Evolutionary conservation across 2,329 filamentous ascomycete species (phyloP).

Genomic region (Ilyonectria sp.): DNA sequence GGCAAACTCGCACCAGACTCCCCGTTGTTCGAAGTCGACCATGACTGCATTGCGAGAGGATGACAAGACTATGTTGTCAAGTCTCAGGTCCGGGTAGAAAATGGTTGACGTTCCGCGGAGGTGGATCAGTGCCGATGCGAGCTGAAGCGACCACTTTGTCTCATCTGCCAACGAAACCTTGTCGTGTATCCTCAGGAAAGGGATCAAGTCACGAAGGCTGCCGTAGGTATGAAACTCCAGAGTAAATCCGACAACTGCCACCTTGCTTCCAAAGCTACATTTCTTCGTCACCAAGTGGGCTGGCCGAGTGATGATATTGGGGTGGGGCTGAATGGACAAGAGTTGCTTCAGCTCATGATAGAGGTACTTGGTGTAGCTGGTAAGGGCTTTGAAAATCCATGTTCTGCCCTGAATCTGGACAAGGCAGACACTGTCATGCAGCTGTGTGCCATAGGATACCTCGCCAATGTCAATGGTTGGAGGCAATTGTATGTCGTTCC

Average conservation of each 20-base stretch:
- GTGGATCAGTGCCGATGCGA: constrained; percentile 67
- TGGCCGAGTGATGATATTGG: constrained; percentile 67
- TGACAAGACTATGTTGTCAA: constrained; percentile 72
- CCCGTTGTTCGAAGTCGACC: constrained; percentile 75
- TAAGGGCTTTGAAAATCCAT: constrained; percentile 72
- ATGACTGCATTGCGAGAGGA: constrained; percentile 64
- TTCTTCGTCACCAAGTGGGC: constrained; percentile 69
- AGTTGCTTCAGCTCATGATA: constrained; percentile 74
- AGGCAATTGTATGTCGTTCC: constrained; percentile 58
- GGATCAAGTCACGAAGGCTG: constrained; percentile 69
- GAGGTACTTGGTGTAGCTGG: constrained; percentile 71
- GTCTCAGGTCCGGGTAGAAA: constrained; percentile 72
- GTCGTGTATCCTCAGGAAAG: constrained; percentile 64
- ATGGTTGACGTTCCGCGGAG: constrained; percentile 60
- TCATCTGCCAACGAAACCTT: constrained; percentile 61
- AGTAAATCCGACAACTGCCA: constrained; percentile 70
- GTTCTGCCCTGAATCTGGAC: constrained; percentile 60
- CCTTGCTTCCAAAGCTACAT: constrained; percentile 70
- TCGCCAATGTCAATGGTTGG: constrained; percentile 64
- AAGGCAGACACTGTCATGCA: constrained; percentile 73
- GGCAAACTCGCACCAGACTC: constrained; percentile 74
- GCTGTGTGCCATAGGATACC: constrained; percentile 66
- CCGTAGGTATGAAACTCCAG: constrained; percentile 69
- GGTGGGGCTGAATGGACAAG: constrained; percentile 66
- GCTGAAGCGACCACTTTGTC: constrained; percentile 68